Conservation (phyloP, 352 stramenopile genomes). For the Globisporangium perplexum region DNA sequence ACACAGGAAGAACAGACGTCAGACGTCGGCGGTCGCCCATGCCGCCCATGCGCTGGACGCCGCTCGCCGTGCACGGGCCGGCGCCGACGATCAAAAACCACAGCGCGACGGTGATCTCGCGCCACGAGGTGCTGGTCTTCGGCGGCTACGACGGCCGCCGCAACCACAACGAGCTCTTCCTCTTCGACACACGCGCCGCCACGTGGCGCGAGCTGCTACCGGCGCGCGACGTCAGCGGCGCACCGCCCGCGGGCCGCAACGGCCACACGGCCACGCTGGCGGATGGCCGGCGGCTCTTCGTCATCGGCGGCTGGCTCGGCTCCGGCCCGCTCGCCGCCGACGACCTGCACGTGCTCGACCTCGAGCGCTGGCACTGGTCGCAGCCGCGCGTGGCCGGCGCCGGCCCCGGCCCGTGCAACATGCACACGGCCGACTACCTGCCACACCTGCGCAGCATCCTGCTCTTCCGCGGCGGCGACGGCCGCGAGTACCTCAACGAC, state of each 20-base stretch:
- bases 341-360: constrained; percentile 91
- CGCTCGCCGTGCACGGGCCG: constrained; percentile 28
- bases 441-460: constrained; percentile 77
- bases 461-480: constrained; percentile 93
- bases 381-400: constrained; percentile 36
- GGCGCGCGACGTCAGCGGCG: constrained; percentile 32
- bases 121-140: constrained; percentile 77
- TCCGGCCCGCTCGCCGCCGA: constrained; percentile 87
- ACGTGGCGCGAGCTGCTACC: constrained; percentile 53
- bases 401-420: constrained; percentile 91
- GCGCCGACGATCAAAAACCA: constrained; percentile 87
- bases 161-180: constrained; percentile 93
- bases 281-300: constrained; percentile 78
- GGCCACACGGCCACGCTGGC: constrained; percentile 94
- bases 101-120: constrained; percentile 59
- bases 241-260: constrained; percentile 85
- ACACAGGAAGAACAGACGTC: too few species aligned
- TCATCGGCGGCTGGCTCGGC: constrained; percentile 94
- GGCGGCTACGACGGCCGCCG: constrained; percentile 93
- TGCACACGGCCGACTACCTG: constrained; percentile 96
- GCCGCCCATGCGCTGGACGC: constrained; percentile 61
- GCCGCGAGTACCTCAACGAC: constrained; percentile 95
- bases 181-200: constrained; percentile 79
- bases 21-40: too few species aligned
- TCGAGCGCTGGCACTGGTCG: constrained; percentile 63